A percentile compares a stretch with the other conserved stretches of the same genome.
phyloP scores from a whole-genome alignment of 2,329 filamentous ascomycete species.

The Claviceps quebecensis region DNA sequence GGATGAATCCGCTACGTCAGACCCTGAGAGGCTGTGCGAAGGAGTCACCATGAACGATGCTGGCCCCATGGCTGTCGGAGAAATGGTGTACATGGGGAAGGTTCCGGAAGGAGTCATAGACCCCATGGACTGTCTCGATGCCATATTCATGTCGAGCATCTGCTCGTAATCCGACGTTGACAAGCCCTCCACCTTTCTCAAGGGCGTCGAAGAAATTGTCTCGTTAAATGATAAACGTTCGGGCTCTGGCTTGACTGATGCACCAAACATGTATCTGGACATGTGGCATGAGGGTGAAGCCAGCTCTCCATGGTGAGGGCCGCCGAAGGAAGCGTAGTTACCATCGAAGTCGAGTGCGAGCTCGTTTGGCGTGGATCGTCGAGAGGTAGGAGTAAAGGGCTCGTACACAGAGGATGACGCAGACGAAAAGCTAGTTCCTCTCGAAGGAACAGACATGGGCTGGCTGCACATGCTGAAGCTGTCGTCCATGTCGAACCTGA shows the following conservation, averaged over 20 bases:
- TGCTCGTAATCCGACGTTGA: conserved; percentile 23
- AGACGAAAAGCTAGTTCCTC: conserved; percentile 25
- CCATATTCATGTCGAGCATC: conserved; percentile 24
- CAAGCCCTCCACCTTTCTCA: conserved; percentile 22
- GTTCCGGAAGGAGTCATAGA: conserved; percentile 24
- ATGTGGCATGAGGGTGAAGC: conserved; percentile 22
- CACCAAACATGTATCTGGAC: conserved; percentile 21
- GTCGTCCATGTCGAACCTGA: conserved; percentile 26
- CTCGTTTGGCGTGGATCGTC: conserved; percentile 28
- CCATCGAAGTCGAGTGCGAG: conserved; percentile 24
- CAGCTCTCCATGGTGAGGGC: conserved; percentile 18
- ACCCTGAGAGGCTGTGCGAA: conserved; percentile 24
- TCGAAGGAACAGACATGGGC: conserved; percentile 21
- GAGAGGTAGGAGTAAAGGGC: conserved; percentile 29
- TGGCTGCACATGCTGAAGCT: conserved; percentile 24
- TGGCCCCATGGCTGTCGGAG: conserved; percentile 18
- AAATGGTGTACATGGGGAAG: conserved; percentile 22
- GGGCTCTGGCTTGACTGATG: conserved; percentile 19
- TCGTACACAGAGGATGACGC: conserved; percentile 25
- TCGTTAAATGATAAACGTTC: conserved; percentile 20
- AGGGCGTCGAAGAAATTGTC: conserved; percentile 21
- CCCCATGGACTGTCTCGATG: conserved; percentile 19
- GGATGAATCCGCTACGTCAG: conserved; percentile 23
- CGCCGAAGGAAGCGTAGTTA: conserved; percentile 14
- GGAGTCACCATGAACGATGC: conserved; percentile 26